phyloP scores from a whole-genome alignment of 345 rosid genomes.

The Ceriops zippeliana region DNA sequence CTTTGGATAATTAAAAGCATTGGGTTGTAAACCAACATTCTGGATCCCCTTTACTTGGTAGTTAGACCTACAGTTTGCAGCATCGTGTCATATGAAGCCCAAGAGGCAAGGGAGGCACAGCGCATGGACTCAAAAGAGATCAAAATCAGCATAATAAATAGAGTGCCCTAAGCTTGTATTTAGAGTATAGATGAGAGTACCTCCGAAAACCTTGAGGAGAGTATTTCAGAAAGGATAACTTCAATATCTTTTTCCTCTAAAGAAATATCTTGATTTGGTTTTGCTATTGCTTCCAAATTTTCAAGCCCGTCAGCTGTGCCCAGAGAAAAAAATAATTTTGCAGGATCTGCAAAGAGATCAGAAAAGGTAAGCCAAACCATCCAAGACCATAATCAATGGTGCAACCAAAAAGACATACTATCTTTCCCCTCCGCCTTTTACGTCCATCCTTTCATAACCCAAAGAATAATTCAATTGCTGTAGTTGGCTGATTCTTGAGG shows the following conservation, averaged over 20 bases:
- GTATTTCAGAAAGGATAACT: slow-evolving; percentile 35
- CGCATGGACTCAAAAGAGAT: not conserved
- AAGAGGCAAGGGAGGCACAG: not conserved
- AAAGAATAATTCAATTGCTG: not conserved
- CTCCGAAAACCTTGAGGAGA: slow-evolving; percentile 49
- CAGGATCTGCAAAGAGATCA: slow-evolving; percentile 55
- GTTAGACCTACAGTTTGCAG: too few relatives aligned
- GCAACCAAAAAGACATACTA: not conserved
- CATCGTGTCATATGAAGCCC: too few relatives aligned
- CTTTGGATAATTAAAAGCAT: too few relatives aligned
- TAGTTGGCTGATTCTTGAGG: not conserved
- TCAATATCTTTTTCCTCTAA: slow-evolving; percentile 47
- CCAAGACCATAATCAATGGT: not conserved
- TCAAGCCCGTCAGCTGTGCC: slow-evolving; percentile 28
- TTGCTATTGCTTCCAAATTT: slow-evolving; percentile 14
- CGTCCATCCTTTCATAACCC: not conserved
- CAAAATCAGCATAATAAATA: too few relatives aligned
- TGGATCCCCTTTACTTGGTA: too few relatives aligned
- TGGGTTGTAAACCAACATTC: too few relatives aligned
- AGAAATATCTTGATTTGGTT: slow-evolving; percentile 24
- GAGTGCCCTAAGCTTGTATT: too few relatives aligned
- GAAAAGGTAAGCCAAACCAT: too few relatives aligned
- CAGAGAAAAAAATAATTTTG: slow-evolving; percentile 39
- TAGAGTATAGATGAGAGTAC: slow-evolving; percentile 24
- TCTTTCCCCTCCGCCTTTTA: not conserved